Evolutionary conservation across 2,329 filamentous ascomycete genomes (phyloP).

Genomic region (Endocalyx cinctus): DNA sequence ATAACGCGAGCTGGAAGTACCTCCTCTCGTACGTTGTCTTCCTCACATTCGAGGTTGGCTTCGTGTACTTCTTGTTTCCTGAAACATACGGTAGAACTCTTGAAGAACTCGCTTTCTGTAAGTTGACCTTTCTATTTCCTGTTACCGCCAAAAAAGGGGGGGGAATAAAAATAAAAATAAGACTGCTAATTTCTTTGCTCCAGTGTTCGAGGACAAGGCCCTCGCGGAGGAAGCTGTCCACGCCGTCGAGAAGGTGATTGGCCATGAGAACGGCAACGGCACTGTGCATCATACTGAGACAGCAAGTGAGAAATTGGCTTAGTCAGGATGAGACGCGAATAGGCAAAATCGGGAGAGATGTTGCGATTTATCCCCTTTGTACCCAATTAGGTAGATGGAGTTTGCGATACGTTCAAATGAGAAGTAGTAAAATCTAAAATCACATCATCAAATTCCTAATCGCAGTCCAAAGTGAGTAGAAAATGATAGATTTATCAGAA

Average conservation of each 20-base stretch:
- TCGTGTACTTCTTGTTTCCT: conserved; percentile 78
- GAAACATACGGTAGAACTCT: conserved; percentile 78
- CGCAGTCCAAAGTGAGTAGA: too few species aligned
- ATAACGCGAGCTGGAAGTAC: conserved; percentile 36
- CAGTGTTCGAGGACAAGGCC: conserved; percentile 37
- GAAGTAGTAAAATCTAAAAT: too few species aligned
- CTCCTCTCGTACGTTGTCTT: conserved; percentile 40
- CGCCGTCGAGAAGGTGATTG: conserved; percentile 34
- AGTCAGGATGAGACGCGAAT: too few species aligned
- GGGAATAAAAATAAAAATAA: conserved; percentile 10
- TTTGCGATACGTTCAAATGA: too few species aligned
- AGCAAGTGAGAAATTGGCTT: too few species aligned
- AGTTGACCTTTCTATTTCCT: conserved; percentile 12
- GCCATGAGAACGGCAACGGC: conserved; percentile 16
- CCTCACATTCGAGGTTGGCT: conserved; percentile 34
- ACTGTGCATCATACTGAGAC: too few species aligned
- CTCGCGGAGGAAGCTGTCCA: conserved; percentile 33
- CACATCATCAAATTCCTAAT: too few species aligned
- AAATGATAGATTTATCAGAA: too few species aligned
- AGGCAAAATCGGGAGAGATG: too few species aligned
- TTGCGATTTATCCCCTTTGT: too few species aligned
- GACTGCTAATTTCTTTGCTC: not conserved
- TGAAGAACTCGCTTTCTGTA: conserved; percentile 56
- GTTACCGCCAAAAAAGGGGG: not conserved
- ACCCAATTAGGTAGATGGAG: too few species aligned